phyloP scores from a whole-genome alignment of 345 rosid genomes.

The Salix exigua region DNA sequence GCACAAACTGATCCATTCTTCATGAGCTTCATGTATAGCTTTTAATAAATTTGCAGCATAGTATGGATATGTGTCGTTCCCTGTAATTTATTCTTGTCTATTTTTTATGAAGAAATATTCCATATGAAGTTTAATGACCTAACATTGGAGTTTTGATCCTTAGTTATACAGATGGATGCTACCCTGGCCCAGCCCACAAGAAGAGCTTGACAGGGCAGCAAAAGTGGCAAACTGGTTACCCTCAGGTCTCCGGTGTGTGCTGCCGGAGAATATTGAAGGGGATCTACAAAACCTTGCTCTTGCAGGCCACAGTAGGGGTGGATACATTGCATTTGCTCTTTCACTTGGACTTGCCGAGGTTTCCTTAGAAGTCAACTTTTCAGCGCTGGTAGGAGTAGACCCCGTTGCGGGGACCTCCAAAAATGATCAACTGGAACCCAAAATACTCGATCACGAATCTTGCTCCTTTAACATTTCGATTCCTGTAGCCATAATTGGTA shows the following conservation, averaged over 20 bases:
- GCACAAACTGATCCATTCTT: background rate
- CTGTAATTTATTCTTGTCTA: too few relatives aligned
- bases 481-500: slow-evolving; percentile 29
- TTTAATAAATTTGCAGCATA: background rate
- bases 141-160: background rate
- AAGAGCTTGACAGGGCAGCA: slow-evolving; percentile 29
- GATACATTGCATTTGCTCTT: slow-evolving; percentile 32
- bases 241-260: slow-evolving; percentile 9
- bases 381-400: slow-evolving; percentile 29
- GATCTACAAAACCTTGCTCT: slow-evolving; percentile 21
- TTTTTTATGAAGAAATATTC: too few relatives aligned
- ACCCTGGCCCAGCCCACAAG: slow-evolving; percentile 8
- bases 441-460: slow-evolving; percentile 18
- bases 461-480: slow-evolving; percentile 22
- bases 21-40: background rate
- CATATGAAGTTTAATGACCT: too few relatives aligned
- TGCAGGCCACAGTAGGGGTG: slow-evolving; percentile 46
- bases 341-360: slow-evolving; percentile 21
- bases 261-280: slow-evolving; percentile 13
- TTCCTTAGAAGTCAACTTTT: background rate
- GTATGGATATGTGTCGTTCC: too few relatives aligned
- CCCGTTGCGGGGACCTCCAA: slow-evolving; percentile 29
- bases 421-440: slow-evolving; percentile 6
- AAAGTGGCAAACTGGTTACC: slow-evolving; percentile 32
- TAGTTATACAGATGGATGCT: slow-evolving; percentile 14